These are phyloP conservation scores for Lodderomyces margitis DNA, from an alignment of 1,139 yeast genomes.

Conservation along the genomic window DNA sequence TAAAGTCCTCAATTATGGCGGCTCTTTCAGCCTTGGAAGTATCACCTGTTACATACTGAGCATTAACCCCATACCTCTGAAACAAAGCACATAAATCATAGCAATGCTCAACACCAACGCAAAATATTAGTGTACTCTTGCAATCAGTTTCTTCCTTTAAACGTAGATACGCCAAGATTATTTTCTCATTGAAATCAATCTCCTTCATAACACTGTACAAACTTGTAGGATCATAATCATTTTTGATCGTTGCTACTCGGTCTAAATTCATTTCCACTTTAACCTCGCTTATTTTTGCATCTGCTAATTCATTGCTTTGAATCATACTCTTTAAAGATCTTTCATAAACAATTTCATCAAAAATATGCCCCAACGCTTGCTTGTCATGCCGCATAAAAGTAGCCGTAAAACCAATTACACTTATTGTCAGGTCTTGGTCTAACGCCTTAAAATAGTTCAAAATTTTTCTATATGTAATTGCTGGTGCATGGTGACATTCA, in stretches of 20 bases:
- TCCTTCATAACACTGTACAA: constrained; percentile 59
- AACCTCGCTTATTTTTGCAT: constrained; percentile 64
- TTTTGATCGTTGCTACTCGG: constrained; percentile 29
- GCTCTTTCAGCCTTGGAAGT: constrained; percentile 57
- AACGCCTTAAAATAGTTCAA: constrained; percentile 58
- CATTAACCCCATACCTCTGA: constrained; percentile 59
- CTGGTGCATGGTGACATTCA: constrained; percentile 93
- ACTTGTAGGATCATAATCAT: constrained; percentile 55
- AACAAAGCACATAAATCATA: constrained; percentile 53
- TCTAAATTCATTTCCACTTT: constrained; percentile 39
- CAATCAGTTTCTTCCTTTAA: constrained; percentile 36
- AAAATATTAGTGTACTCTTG: constrained; percentile 72
- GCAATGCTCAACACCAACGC: constrained; percentile 73
- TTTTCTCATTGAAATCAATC: constrained; percentile 24
- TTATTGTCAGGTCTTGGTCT: constrained; percentile 38
- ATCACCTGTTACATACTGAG: constrained; percentile 71
- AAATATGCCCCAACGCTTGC: constrained; percentile 52
- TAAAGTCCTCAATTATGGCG: constrained; percentile 56
- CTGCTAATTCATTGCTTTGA: constrained; percentile 63
- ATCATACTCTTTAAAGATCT: constrained; percentile 69
- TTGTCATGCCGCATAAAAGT: constrained; percentile 72
- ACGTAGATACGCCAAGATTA: constrained; percentile 52
- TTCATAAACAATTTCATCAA: constrained; percentile 77
- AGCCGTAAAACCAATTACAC: constrained; percentile 85
- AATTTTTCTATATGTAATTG: constrained; percentile 60